phyloP scores from a whole-genome alignment of 176 grass and related monocot genomes.

The Cenchrus americanus region DNA sequence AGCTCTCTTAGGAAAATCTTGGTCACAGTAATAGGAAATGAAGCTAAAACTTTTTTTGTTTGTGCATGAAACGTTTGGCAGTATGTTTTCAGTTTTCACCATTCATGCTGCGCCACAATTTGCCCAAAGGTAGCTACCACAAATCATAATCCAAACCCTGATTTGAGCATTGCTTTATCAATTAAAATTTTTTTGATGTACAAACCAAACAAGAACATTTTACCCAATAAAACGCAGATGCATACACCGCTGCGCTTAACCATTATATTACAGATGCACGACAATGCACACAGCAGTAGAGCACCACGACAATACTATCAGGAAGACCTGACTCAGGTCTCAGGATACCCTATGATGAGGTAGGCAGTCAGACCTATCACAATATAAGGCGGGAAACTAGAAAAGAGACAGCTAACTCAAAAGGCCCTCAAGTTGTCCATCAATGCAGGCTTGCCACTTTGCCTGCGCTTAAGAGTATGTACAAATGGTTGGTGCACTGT shows the following conservation, averaged over 20 bases:
- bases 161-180: conserved; percentile 4
- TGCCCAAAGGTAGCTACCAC: too few species aligned
- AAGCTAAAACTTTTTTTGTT: not conserved
- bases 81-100: too few species aligned
- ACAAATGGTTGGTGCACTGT: conserved; percentile 18
- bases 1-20: not conserved
- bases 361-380: not conserved
- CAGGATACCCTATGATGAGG: conserved; percentile 22
- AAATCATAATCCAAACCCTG: not conserved
- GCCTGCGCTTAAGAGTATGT: conserved; percentile 31
- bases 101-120: too few species aligned
- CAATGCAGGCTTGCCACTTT: conserved; percentile 1
- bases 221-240: not conserved
- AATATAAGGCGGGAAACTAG: conserved; percentile 23
- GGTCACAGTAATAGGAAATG: not conserved
- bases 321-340: not conserved
- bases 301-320: conserved; percentile 29
- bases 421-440: conserved; percentile 21
- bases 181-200: not conserved
- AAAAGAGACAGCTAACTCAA: conserved; percentile 22
- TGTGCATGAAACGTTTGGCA: too few species aligned
- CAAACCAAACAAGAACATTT: conserved; percentile 33
- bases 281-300: conserved; percentile 39
- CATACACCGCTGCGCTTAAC: conserved; percentile 21
- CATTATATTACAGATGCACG: conserved; percentile 34